These are phyloP conservation scores for Diaporthe ampelina DNA, from an alignment of 2,329 filamentous ascomycete species.

Conservation along the genomic window DNA sequence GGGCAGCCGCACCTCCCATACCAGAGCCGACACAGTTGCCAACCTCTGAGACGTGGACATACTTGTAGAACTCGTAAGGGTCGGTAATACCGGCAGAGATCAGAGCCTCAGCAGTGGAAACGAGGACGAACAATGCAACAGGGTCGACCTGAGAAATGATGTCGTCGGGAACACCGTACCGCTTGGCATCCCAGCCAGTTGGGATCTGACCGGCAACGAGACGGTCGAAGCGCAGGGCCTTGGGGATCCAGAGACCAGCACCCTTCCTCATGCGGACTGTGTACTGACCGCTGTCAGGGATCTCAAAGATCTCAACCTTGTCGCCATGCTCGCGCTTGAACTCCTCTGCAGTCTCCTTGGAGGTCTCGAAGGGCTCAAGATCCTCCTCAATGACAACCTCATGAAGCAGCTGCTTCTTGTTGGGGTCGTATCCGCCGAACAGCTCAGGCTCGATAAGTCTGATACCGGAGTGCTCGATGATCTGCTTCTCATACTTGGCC, in stretches of 20 bases:
- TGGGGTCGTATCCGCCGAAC: conserved; percentile 96
- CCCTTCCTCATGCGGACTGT: conserved; percentile 96
- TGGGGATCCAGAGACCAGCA: conserved; percentile 93
- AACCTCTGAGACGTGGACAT: conserved; percentile 97
- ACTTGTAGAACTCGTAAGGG: conserved; percentile 99
- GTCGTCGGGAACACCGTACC: conserved; percentile 96
- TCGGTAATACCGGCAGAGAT: conserved; percentile 96
- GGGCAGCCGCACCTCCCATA: conserved; percentile 93
- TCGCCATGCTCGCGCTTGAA: conserved; percentile 98
- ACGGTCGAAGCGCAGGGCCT: conserved; percentile 96
- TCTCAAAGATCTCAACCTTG: conserved; percentile 97
- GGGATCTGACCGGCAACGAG: conserved; percentile 97
- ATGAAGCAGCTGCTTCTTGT: conserved; percentile 98
- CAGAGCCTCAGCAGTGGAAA: conserved; percentile 92
- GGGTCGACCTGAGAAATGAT: conserved; percentile 98
- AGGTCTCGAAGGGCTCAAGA: conserved; percentile 95
- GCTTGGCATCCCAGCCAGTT: conserved; percentile 96
- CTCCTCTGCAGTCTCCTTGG: conserved; percentile 96
- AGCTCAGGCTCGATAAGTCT: conserved; percentile 97
- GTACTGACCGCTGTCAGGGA: conserved; percentile 93
- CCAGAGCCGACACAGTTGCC: conserved; percentile 99
- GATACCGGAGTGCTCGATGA: conserved; percentile 96
- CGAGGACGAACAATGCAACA: conserved; percentile 94
- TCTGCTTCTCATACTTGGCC: conserved; percentile 95
- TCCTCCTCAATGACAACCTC: conserved; percentile 98